phyloP scores from a whole-genome alignment of 805 yeast genomes.

The Lipomyces yamanashiensis region DNA sequence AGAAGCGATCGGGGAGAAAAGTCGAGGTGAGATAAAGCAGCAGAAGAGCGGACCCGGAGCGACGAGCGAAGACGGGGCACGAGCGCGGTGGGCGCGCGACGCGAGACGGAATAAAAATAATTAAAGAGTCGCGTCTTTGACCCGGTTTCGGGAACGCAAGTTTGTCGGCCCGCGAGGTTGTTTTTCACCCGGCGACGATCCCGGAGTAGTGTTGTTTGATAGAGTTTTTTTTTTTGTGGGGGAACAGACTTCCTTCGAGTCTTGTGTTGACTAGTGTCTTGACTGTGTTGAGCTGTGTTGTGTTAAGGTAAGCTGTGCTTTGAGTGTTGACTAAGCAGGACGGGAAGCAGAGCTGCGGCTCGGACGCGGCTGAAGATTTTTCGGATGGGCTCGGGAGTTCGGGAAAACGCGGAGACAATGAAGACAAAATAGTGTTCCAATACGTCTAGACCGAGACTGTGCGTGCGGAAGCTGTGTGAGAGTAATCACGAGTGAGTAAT shows the following conservation, averaged over 20 bases:
- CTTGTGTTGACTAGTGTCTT: background rate
- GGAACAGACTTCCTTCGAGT: background rate
- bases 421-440: no score
- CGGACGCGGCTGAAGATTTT: background rate
- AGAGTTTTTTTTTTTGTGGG: no score
- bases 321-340: no score
- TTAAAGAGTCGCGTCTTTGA: background rate
- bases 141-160: background rate
- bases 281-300: no score
- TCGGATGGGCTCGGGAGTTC: background rate
- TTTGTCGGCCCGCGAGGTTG: background rate
- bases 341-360: background rate
- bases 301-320: no score
- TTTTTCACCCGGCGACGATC: no score
- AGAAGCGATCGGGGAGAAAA: background rate
- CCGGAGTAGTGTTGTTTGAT: no score
- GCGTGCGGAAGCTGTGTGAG: no score
- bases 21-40: background rate
- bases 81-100: background rate
- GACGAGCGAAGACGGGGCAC: background rate
- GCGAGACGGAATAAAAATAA: no score
- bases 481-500: no score
- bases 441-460: no score
- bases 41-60: background rate
- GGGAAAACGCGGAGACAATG: no score